Conservation (phyloP, 441 rosid genomes). For the Gossypium laxum region DNA sequence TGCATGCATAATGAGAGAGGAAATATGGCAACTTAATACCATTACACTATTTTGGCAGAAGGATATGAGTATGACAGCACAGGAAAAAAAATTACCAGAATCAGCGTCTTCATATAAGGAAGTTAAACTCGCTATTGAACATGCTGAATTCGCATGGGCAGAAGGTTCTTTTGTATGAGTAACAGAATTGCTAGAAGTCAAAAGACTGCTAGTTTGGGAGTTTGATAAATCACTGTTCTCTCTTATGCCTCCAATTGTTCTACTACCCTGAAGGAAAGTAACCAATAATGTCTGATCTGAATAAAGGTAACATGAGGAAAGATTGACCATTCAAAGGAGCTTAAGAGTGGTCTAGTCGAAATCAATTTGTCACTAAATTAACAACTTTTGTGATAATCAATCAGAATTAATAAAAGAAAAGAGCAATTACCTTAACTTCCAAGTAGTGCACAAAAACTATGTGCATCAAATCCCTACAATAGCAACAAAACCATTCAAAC, state of each 20-base stretch:
- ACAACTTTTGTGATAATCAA: not conserved
- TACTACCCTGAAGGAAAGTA: constrained; percentile 45
- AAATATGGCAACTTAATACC: not conserved
- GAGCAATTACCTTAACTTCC: constrained; percentile 69
- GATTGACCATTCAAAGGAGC: not conserved
- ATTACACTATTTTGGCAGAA: not conserved
- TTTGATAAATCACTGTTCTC: constrained; percentile 33
- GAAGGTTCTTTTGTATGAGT: constrained; percentile 36
- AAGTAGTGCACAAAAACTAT: constrained; percentile 91
- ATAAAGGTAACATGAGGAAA: not conserved
- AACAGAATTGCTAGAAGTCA: constrained; percentile 31
- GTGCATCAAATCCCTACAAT: constrained; percentile 78
- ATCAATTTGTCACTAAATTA: not conserved
- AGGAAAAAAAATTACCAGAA: constrained; percentile 44
- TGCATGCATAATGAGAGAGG: not conserved
- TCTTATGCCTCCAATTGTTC: constrained; percentile 41
- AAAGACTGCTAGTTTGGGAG: constrained; percentile 36
- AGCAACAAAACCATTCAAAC: not conserved
- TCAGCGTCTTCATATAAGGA: constrained; percentile 57
- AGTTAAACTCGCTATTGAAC: constrained; percentile 69
- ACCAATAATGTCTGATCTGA: not conserved
- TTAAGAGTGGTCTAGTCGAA: not conserved
- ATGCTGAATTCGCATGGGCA: constrained; percentile 54
- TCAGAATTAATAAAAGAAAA: constrained; percentile 8
- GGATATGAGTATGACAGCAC: constrained; percentile 10